These are phyloP conservation scores for Pseudogymnoascus sp. DNA, from an alignment of 2,329 filamentous ascomycete species.

Conservation along the genomic window DNA sequence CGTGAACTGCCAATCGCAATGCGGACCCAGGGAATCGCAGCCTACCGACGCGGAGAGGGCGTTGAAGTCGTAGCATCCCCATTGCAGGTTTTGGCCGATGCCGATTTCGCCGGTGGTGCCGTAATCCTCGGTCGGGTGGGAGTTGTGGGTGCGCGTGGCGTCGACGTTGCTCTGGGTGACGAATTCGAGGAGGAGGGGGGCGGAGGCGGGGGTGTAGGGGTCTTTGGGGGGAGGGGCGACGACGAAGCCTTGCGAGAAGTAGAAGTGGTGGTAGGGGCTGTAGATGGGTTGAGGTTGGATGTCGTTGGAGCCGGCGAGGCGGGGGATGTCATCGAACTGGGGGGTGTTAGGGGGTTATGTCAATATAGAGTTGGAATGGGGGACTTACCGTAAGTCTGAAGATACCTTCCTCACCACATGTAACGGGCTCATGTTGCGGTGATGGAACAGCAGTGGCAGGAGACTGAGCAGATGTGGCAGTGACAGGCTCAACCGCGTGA, in stretches of 20 bases:
- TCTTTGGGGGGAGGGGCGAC: constrained; percentile 25
- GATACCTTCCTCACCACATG: constrained; percentile 22
- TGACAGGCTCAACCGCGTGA: background rate
- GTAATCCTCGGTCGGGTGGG: background rate
- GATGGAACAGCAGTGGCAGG: background rate
- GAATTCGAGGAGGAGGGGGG: constrained; percentile 26
- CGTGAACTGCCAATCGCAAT: constrained; percentile 32
- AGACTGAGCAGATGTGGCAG: background rate
- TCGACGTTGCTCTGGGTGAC: constrained; percentile 20
- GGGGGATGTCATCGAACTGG: constrained; percentile 27
- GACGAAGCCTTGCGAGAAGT: constrained; percentile 30
- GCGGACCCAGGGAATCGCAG: constrained; percentile 28
- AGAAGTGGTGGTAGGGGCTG: constrained; percentile 28
- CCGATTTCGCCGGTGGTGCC: background rate
- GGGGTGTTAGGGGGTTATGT: constrained; percentile 9
- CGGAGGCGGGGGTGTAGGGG: constrained; percentile 26
- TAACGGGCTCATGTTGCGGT: no score
- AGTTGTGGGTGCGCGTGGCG: background rate
- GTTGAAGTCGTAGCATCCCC: constrained; percentile 32
- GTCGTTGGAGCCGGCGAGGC: constrained; percentile 16
- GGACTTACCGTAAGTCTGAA: constrained; percentile 23
- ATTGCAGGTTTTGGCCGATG: constrained; percentile 19
- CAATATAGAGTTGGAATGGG: background rate
- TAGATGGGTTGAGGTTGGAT: constrained; percentile 22
- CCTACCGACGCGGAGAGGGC: constrained; percentile 30